These are phyloP conservation scores for Isatis lusitanica DNA, from an alignment of 441 rosid species.

Conservation along the genomic window DNA sequence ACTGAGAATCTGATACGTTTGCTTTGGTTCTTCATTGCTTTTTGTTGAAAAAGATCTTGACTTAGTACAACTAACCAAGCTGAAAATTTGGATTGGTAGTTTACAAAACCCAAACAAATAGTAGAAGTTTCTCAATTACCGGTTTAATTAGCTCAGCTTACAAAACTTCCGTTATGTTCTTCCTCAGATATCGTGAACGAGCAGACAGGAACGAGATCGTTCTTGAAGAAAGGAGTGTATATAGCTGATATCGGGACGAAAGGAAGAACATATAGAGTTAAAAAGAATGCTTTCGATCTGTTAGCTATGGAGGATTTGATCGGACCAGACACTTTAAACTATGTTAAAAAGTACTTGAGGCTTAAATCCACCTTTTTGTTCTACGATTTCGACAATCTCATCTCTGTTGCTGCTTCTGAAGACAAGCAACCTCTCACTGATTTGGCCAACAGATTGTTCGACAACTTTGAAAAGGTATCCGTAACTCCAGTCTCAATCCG, in stretches of 20 bases:
- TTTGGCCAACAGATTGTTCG: conserved; percentile 81
- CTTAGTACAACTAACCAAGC: not conserved
- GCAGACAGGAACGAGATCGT: conserved; percentile 76
- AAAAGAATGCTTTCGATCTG: conserved; percentile 76
- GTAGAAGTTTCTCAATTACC: not conserved
- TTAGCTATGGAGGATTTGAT: conserved; percentile 87
- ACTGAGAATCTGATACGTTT: too few species aligned
- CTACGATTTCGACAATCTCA: conserved; percentile 79
- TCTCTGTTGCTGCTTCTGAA: conserved; percentile 58
- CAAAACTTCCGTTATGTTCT: not conserved
- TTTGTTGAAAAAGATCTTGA: not conserved
- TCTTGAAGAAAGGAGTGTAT: conserved; percentile 65
- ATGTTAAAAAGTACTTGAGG: conserved; percentile 76
- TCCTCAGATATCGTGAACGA: conserved; percentile 57
- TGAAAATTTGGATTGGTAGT: not conserved
- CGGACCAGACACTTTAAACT: conserved; percentile 72
- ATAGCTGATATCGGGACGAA: conserved; percentile 62
- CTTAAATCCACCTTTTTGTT: conserved; percentile 75
- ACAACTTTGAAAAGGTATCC: conserved; percentile 73
- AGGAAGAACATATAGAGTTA: conserved; percentile 68
- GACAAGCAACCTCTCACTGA: conserved; percentile 71
- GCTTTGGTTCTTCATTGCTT: conserved; percentile 5
- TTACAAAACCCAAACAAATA: not conserved
- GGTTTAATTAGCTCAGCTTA: not conserved
- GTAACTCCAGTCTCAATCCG: not conserved